A percentile compares a stretch with the other conserved stretches of the same genome.
Evolutionary conservation across 192 early-diverging fungal genomes (phyloP).

Genomic region (Rhizophagus clarus): DNA sequence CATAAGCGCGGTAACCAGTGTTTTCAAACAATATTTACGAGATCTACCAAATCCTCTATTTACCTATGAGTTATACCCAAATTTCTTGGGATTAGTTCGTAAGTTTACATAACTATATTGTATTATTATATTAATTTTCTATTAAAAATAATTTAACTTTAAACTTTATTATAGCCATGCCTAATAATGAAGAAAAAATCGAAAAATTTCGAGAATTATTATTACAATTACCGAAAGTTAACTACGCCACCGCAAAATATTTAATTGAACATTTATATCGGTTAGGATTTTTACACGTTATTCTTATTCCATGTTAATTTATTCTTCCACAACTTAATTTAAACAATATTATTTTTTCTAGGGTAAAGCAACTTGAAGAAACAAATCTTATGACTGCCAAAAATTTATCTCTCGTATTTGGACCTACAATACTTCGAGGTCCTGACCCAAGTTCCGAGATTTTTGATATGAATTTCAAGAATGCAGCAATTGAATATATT

Average conservation of each 20-base stretch:
- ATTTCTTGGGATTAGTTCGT: slow-evolving; percentile 64
- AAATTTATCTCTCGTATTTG: slow-evolving; percentile 95
- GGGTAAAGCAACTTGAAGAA: slow-evolving; percentile 58
- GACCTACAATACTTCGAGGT: slow-evolving; percentile 79
- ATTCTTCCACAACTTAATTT: not conserved
- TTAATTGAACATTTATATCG: slow-evolving; percentile 66
- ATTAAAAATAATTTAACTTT: not conserved
- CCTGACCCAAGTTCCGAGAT: slow-evolving; percentile 63
- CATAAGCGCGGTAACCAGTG: slow-evolving; percentile 76
- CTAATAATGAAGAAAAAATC: slow-evolving; percentile 41
- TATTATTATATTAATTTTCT: not conserved
- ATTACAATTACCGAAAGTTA: slow-evolving; percentile 59
- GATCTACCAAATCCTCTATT: slow-evolving; percentile 74
- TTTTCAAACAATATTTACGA: slow-evolving; percentile 81
- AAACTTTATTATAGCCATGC: slow-evolving; percentile 31
- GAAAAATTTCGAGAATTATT: slow-evolving; percentile 50
- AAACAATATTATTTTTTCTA: slow-evolving; percentile 19
- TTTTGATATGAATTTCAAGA: slow-evolving; percentile 74
- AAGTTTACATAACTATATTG: slow-evolving; percentile 26
- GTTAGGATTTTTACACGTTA: slow-evolving; percentile 24
- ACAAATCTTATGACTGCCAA: slow-evolving; percentile 90
- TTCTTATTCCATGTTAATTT: not conserved
- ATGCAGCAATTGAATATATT: slow-evolving; percentile 69
- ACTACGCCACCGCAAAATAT: slow-evolving; percentile 63
- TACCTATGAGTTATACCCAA: slow-evolving; percentile 66